Base-by-base conservation (phyloP, 495 filamentous ascomycete genomes). In the Parachaetomium inaequale region DNA sequence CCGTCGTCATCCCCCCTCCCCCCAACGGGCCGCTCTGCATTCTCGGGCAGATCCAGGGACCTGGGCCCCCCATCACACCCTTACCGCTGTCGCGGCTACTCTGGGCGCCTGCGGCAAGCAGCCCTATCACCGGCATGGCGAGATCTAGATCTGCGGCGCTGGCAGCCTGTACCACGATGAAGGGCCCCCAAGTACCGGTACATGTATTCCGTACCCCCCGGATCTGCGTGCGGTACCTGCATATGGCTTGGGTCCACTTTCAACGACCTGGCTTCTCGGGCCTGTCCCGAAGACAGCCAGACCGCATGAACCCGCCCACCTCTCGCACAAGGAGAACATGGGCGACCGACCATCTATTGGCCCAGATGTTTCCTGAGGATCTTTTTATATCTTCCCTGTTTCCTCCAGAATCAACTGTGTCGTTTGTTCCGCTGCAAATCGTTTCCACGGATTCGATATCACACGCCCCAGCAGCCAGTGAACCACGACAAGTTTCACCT, bases 221-320 rank as follows among this genome's bases (percentile, higher is more conserved):
- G 55, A 60, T 63, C 52, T 28, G 31, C 40, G 52, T 56, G 61
- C 51, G 42, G 66, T 68, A 68, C 63, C 68, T 68, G 66, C 68
- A 68, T 66, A 43, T 38, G 47, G 29, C 31, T 38, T 34, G 58
- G 68, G 36, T 55, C 69, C 66, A 71, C 67, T 63, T 63, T 68
- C 49, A 59, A 71, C 68, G 63, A 64, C 66, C 46, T 55, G 52
- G 59, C 63, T 55, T 67, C 45, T 53, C 21, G 23, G 11, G 21
- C 29, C 14, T 3, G 38, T n/a, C 28, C n/a, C 38, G 32, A 55
- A 55, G 42, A 29, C 52, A 38, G 29, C 51, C 54, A 38, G 31
- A 58, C 55, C 29, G 31, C 47, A 47, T 46, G 8, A 34, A 36
- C 34, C 58, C 28, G 23, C 58, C 47, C 34, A 10, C 10, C 15